These are phyloP conservation scores for Scutellaria barbata DNA, from an alignment of 257 asterid species.

Conservation along the genomic window DNA sequence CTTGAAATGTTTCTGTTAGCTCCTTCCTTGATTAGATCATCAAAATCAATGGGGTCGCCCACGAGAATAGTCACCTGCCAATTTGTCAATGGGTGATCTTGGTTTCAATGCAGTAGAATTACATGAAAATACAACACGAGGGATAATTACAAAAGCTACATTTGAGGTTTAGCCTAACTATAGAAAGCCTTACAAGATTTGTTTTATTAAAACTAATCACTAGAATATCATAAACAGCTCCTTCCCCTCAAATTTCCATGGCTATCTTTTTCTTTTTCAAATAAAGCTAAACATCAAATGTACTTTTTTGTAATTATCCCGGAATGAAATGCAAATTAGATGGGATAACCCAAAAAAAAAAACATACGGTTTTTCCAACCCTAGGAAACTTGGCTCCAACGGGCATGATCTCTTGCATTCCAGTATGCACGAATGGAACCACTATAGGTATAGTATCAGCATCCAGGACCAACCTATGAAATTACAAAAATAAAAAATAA, in stretches of 20 bases:
- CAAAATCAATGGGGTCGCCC: conserved; percentile 84
- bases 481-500: neutral
- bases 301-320: neutral
- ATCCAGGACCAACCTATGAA: conserved; percentile 75
- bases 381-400: conserved; percentile 87
- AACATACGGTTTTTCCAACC: conserved; percentile 78
- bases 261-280: neutral
- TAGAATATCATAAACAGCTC: too few relatives aligned
- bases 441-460: conserved; percentile 78
- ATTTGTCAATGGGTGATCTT: conserved; percentile 29
- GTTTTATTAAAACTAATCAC: too few relatives aligned
- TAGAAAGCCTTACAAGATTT: neutral
- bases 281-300: neutral
- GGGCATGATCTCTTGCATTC: conserved; percentile 95
- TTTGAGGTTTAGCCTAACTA: neutral
- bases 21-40: conserved; percentile 56
- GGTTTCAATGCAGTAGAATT: neutral
- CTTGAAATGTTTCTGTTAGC: conserved; percentile 52
- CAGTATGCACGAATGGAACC: conserved; percentile 88
- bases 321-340: conserved; percentile 8
- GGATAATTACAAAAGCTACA: neutral
- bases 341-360: conserved; percentile 8
- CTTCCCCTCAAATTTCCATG: too few relatives aligned
- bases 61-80: conserved; percentile 84
- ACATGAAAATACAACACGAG: neutral